Evolutionary conservation across 1,284 basidiomycete genomes (phyloP).

Genomic region (Heliocybe sulcata): DNA sequence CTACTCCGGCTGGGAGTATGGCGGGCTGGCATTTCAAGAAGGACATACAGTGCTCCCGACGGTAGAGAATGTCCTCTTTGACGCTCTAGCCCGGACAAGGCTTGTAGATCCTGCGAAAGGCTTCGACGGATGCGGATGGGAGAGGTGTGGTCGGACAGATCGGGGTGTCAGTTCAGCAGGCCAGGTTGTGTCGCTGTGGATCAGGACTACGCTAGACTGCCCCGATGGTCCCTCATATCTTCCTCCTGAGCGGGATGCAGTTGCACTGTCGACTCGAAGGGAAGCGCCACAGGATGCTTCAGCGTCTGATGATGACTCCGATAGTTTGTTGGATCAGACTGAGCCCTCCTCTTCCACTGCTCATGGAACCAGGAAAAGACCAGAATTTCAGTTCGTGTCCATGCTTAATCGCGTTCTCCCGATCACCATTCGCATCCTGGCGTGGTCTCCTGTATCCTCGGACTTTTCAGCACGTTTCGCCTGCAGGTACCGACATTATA

Average conservation of each 20-base stretch:
- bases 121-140: conserved; percentile 85
- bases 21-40: conserved; percentile 82
- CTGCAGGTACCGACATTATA: conserved; percentile 90
- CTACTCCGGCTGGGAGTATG: conserved; percentile 90
- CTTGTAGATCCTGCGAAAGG: conserved; percentile 72
- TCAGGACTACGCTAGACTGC: conserved; percentile 53
- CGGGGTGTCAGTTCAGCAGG: conserved; percentile 91
- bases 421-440: conserved; percentile 83
- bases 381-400: conserved; percentile 74
- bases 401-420: conserved; percentile 91
- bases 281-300: not conserved
- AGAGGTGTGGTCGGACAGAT: conserved; percentile 91
- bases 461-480: conserved; percentile 87
- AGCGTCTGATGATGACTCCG: conserved; percentile 3
- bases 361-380: conserved; percentile 15
- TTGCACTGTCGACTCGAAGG: not conserved
- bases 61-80: conserved; percentile 85
- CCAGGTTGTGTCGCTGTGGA: conserved; percentile 91
- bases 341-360: conserved; percentile 13
- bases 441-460: conserved; percentile 87
- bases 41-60: conserved; percentile 72
- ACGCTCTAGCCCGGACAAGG: conserved; percentile 70
- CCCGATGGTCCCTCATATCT: conserved; percentile 9
- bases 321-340: conserved; percentile 15
- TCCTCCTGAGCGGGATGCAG: conserved; percentile 3